Base-by-base conservation (phyloP, 495 filamentous ascomycete species). In the Entonaema liquescens region DNA sequence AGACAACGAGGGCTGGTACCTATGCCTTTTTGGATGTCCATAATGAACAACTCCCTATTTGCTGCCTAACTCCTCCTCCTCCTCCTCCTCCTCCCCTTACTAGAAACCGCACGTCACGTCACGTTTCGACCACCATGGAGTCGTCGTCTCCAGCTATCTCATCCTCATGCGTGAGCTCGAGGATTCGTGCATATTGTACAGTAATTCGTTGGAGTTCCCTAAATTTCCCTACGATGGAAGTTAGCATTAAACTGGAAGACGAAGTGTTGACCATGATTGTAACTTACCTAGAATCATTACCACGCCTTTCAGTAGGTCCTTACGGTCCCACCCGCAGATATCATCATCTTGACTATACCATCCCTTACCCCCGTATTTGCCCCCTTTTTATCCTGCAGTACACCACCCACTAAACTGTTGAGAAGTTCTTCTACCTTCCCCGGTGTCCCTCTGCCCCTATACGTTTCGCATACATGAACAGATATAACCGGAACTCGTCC, bases 401-500 rank as follows among this genome's bases (percentile, higher is more conserved):
- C 78, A 3, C 91, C 90, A 13, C 95, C 94, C 23, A 95, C 81
- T 52, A 99, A 79, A 35, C 88, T 89, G 64, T 91, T 89, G 33
- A 98, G 79, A 7, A 99, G 79, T 82, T 98, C 96, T 73, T 97
- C 95, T 0, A 98, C 93, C 79, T 98, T 99, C 38, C 83, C 72
- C 89, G 89, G 68, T 93, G 79, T 0, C 94, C 94, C 75, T 99
- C 96, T 0, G 92, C 92, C 1, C 96, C 95, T 28, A 99, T 88
- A 3, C 96, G 88, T 80, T 97, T 98, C 1, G 92, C 95, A 71
- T 98, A 99, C 93, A 98, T 98, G 69, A 93, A 89, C 5, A 98
- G 79, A 74, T 97, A 97, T 1, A 96, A 82, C 62, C 91, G 86
- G 81, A 98, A 98, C 75, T 98, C 95, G 38, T 97, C 94, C 70